These are phyloP conservation scores for Microdochium paspali DNA, from an alignment of 2,329 filamentous ascomycete genomes.

Conservation along the genomic window DNA sequence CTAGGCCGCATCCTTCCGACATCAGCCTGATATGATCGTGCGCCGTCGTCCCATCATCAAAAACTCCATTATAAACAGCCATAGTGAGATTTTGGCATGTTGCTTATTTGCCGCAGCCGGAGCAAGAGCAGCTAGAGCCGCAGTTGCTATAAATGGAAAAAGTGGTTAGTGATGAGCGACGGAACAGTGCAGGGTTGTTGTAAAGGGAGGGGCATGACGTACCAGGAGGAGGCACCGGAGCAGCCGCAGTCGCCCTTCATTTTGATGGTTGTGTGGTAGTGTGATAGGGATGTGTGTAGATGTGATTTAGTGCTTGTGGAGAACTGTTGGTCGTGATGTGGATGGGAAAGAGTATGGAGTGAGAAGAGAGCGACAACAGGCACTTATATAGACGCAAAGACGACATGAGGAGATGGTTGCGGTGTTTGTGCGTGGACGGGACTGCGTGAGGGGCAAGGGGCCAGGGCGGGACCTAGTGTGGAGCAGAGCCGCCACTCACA, in stretches of 20 bases:
- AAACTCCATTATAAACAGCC: neutral
- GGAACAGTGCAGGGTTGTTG: too few species aligned
- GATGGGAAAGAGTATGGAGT: neutral
- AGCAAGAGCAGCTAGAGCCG: slow-evolving; percentile 10
- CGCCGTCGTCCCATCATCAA: neutral
- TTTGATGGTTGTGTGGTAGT: slow-evolving; percentile 9
- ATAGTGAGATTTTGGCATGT: neutral
- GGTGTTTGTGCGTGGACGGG: neutral
- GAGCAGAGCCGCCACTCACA: neutral
- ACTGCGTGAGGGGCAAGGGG: neutral
- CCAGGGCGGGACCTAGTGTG: neutral
- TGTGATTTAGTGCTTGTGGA: slow-evolving; percentile 1
- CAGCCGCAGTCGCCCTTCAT: slow-evolving; percentile 14
- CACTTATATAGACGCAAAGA: neutral
- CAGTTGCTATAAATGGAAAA: slow-evolving; percentile 5
- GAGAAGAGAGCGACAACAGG: neutral
- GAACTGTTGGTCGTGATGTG: neutral
- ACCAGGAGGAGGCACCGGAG: slow-evolving; percentile 10
- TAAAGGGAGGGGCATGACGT: neutral
- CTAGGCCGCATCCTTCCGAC: neutral
- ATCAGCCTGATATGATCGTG: neutral
- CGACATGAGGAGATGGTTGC: neutral
- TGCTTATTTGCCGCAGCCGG: slow-evolving; percentile 1
- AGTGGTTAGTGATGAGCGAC: too few species aligned
- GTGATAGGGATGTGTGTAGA: neutral